These are phyloP conservation scores for Coemansia sp. DNA, from an alignment of 192 early-diverging fungal species.

Conservation along the genomic window DNA sequence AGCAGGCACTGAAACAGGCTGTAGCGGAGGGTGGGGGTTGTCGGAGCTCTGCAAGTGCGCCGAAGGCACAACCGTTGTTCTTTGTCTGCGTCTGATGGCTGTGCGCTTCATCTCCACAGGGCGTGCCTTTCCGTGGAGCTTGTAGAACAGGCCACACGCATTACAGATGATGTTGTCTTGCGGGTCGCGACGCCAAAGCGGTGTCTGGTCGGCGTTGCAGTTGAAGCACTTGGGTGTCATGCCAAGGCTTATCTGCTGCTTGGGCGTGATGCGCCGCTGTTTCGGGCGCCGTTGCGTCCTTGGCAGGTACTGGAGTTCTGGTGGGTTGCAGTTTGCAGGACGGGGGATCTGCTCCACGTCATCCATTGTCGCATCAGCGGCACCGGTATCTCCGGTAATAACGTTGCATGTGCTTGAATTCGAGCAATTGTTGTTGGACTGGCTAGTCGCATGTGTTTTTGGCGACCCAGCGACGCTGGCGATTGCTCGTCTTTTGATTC, in stretches of 20 bases:
- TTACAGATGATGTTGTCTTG: constrained; percentile 93
- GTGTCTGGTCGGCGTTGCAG: constrained; percentile 86
- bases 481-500: constrained; percentile 45
- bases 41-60: no score
- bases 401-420: background rate
- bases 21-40: no score
- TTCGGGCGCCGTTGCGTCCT: constrained; percentile 3
- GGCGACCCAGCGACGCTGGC: constrained; percentile 6
- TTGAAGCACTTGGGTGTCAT: constrained; percentile 68
- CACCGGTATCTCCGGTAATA: no score
- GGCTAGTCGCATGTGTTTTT: constrained; percentile 43
- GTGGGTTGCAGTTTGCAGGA: constrained; percentile 45
- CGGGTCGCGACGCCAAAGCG: constrained; percentile 92
- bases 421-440: background rate
- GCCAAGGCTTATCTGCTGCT: constrained; percentile 53
- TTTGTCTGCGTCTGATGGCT: constrained; percentile 89
- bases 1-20: constrained; percentile 11
- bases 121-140: constrained; percentile 86
- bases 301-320: constrained; percentile 24
- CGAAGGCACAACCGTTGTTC: no score
- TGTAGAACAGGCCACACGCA: constrained; percentile 94
- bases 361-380: constrained; percentile 54
- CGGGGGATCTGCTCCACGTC: constrained; percentile 65
- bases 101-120: constrained; percentile 88
- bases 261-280: constrained; percentile 41